phyloP scores from a whole-genome alignment of 1,284 basidiomycete species.

The Apiotrichum domesticum region DNA sequence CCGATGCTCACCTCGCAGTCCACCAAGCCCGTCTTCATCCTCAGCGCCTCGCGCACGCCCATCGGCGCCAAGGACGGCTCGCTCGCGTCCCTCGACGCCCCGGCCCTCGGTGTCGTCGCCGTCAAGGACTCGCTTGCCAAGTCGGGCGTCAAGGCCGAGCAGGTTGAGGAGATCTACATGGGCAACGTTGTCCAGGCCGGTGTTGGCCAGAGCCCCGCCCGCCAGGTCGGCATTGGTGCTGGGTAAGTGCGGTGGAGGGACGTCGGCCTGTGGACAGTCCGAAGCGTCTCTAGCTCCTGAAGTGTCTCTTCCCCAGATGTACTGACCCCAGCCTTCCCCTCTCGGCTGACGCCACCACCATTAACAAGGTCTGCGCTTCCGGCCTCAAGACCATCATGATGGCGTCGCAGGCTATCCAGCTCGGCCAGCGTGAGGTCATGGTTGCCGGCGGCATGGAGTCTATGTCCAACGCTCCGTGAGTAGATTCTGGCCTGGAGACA shows the following conservation, averaged over 20 bases:
- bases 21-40: conserved; percentile 81
- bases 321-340: conserved; percentile 53
- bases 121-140: conserved; percentile 83
- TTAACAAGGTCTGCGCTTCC: conserved; percentile 98
- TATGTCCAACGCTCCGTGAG: conserved; percentile 93
- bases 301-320: too few species aligned
- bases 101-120: conserved; percentile 81
- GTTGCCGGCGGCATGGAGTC: conserved; percentile 95
- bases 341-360: conserved; percentile 90
- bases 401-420: conserved; percentile 81
- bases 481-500: conserved; percentile 15
- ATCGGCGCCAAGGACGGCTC: conserved; percentile 88
- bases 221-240: conserved; percentile 84
- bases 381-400: conserved; percentile 93
- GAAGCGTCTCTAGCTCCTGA: too few species aligned
- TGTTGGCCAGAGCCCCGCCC: conserved; percentile 88
- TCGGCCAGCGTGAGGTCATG: conserved; percentile 73
- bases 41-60: conserved; percentile 89
- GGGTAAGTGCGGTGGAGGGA: conserved; percentile 51
- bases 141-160: conserved; percentile 69
- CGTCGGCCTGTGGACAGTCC: too few species aligned
- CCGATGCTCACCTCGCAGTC: conserved; percentile 18
- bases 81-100: conserved; percentile 81
- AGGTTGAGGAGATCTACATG: conserved; percentile 91
- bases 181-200: conserved; percentile 96